phyloP scores from a whole-genome alignment of 1,139 yeast species.

The Insectozyma bohioensis region DNA sequence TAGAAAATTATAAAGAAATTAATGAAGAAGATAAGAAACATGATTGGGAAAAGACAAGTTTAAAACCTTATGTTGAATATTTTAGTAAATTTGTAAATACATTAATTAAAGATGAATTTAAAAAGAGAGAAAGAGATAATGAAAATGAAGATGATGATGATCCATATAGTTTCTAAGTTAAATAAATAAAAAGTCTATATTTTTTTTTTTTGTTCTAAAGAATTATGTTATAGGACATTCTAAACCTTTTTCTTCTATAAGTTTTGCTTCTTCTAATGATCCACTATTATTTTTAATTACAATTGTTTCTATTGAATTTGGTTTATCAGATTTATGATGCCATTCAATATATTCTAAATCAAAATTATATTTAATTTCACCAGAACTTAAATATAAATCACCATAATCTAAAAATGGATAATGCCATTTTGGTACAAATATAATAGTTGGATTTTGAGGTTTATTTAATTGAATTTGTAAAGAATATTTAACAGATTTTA shows the following conservation, averaged over 20 bases:
- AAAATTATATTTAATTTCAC: constrained; percentile 52
- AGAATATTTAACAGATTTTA: constrained; percentile 44
- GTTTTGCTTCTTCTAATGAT: constrained; percentile 30
- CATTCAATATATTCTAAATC: constrained; percentile 62
- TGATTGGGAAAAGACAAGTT: constrained; percentile 65
- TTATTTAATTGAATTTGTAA: constrained; percentile 38
- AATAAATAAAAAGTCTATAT: not conserved
- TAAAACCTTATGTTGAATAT: constrained; percentile 72
- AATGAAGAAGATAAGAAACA: constrained; percentile 20
- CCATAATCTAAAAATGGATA: constrained; percentile 48
- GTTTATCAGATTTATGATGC: constrained; percentile 48
- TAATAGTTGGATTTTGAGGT: constrained; percentile 44
- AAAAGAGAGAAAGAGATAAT: constrained; percentile 49
- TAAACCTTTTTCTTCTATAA: constrained; percentile 14
- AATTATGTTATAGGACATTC: constrained; percentile 22
- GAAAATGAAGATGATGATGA: constrained; percentile 45
- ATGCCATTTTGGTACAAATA: constrained; percentile 73
- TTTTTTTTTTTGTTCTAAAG: not conserved
- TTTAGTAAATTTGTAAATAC: constrained; percentile 64
- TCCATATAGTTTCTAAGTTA: constrained; percentile 5
- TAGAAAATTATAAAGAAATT: constrained; percentile 42
- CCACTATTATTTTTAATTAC: constrained; percentile 42
- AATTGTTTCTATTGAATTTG: constrained; percentile 27
- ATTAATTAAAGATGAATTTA: constrained; percentile 57
- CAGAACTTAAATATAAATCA: constrained; percentile 52